Conservation (phyloP, 805 yeast genomes). For the Wickerhamomyces kurtzmanii region DNA sequence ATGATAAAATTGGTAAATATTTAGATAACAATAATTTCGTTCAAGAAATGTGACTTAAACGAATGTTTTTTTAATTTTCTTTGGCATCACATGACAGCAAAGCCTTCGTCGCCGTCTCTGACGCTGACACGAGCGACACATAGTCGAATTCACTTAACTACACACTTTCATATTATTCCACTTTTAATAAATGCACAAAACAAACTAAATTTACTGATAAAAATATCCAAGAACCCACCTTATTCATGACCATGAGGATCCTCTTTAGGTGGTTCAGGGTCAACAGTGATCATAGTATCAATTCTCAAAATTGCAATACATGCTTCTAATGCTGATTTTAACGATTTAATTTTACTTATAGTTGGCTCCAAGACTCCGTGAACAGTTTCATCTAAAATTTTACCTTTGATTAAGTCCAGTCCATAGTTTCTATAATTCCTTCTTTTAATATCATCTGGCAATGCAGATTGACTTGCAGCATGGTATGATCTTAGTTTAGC, state of each 20-base stretch:
- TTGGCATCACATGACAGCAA: no score
- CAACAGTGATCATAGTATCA: slow-evolving; percentile 96
- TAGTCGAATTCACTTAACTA: no score
- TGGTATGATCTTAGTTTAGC: slow-evolving; percentile 92
- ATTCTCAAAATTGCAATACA: slow-evolving; percentile 95
- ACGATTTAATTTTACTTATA: slow-evolving; percentile 80
- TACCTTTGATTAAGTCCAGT: slow-evolving; percentile 83
- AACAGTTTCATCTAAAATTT: slow-evolving; percentile 74
- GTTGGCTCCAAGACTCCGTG: slow-evolving; percentile 96
- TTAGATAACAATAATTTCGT: no score
- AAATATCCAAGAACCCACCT: no score
- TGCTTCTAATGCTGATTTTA: slow-evolving; percentile 95
- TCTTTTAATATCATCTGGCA: slow-evolving; percentile 75
- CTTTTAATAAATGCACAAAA: no score
- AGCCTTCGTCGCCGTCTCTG: no score
- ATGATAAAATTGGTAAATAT: background rate
- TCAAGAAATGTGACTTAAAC: no score
- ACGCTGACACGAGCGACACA: no score
- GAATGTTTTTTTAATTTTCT: no score
- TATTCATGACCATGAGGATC: slow-evolving; percentile 90
- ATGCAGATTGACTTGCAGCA: slow-evolving; percentile 85
- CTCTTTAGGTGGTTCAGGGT: slow-evolving; percentile 89
- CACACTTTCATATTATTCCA: no score
- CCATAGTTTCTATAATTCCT: slow-evolving; percentile 87
- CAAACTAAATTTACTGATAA: no score